Percentiles rank a stretch among this genome's conserved stretches.
These are phyloP conservation scores for Vickermania spadyakhi DNA, from an alignment of 208 protist species.

Conservation along the genomic window DNA sequence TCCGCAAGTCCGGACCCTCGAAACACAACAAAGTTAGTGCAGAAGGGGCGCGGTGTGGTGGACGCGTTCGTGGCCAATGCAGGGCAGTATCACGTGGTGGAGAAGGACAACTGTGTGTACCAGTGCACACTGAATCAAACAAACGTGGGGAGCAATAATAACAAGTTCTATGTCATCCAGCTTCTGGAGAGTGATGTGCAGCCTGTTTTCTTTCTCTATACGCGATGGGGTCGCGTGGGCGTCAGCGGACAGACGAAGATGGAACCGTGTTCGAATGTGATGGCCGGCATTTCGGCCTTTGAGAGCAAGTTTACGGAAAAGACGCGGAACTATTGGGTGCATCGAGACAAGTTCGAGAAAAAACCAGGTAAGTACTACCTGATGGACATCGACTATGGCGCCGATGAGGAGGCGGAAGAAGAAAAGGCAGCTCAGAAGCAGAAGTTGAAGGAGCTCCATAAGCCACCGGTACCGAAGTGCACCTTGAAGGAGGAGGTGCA, in stretches of 20 bases:
- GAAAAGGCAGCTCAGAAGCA: constrained; percentile 15
- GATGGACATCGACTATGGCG: constrained; percentile 76
- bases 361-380: constrained; percentile 44
- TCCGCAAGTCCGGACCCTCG: constrained; percentile 12
- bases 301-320: constrained; percentile 42
- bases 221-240: constrained; percentile 75
- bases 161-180: constrained; percentile 87
- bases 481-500: constrained; percentile 31
- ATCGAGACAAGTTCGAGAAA: constrained; percentile 37
- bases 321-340: constrained; percentile 46
- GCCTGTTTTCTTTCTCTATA: constrained; percentile 43
- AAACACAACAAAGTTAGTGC: constrained; percentile 17
- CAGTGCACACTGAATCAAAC: constrained; percentile 83
- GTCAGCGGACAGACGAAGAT: constrained; percentile 38
- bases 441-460: constrained; percentile 4
- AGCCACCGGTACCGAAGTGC: constrained; percentile 13
- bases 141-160: constrained; percentile 68
- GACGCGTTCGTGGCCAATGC: constrained; percentile 39
- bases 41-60: constrained; percentile 71
- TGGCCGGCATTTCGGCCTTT: constrained; percentile 25
- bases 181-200: constrained; percentile 47
- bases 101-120: constrained; percentile 34
- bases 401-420: constrained; percentile 11
- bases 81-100: constrained; percentile 42
- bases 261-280: constrained; percentile 14